phyloP scores from a whole-genome alignment of 495 filamentous ascomycete genomes.

The Xylaria grammica region DNA sequence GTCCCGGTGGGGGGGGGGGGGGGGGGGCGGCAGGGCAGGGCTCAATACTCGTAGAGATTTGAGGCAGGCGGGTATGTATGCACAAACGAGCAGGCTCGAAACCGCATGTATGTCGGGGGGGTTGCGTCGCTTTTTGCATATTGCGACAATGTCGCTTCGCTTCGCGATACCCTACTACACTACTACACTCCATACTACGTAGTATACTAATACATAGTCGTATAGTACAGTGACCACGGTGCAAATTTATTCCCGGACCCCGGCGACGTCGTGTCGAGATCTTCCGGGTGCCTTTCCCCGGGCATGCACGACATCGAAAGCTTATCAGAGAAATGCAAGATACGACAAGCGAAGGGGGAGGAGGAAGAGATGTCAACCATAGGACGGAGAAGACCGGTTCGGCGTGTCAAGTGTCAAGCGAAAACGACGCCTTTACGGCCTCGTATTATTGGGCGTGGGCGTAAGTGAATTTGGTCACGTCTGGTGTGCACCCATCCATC shows the following conservation, averaged over 20 bases:
- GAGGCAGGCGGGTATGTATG: not conserved
- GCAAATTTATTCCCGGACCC: not conserved
- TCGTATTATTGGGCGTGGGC: not conserved
- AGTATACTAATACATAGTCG: too few relatives aligned
- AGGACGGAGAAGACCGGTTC: not conserved
- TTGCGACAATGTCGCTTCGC: constrained; percentile 14
- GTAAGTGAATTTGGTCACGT: not conserved
- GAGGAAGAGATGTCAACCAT: not conserved
- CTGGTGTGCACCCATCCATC: constrained; percentile 1
- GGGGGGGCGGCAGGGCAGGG: not conserved
- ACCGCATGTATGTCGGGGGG: not conserved
- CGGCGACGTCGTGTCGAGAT: constrained; percentile 16
- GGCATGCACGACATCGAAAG: constrained; percentile 8
- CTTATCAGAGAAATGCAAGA: constrained; percentile 5
- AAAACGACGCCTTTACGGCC: not conserved
- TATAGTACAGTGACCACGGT: not conserved
- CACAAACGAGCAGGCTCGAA: constrained; percentile 16
- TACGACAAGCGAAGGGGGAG: not conserved
- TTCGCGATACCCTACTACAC: too few relatives aligned
- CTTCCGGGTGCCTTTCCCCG: constrained; percentile 20
- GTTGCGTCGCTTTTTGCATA: constrained; percentile 2
- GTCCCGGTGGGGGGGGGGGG: not conserved
- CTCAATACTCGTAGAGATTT: too few relatives aligned
- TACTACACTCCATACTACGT: too few relatives aligned
- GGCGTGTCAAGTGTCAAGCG: not conserved